Percentiles rank a stretch among this genome's conserved stretches.
phyloP scores from a whole-genome alignment of 805 yeast genomes.

The Lachancea dasiensis region DNA sequence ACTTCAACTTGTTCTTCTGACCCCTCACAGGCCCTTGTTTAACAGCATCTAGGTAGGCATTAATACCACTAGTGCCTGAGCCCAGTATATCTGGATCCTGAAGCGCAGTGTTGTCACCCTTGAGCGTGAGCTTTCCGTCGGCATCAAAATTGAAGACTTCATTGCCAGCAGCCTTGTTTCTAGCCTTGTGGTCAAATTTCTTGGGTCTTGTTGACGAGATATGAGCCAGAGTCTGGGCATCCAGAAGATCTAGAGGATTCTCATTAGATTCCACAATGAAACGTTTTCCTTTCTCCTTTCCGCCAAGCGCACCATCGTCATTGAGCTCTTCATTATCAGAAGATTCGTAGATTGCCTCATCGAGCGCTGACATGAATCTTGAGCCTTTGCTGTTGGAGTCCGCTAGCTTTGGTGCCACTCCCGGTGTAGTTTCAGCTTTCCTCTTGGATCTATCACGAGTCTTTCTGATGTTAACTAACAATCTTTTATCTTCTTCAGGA shows the following conservation, averaged over 20 bases:
- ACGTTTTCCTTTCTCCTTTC: constrained; percentile 38
- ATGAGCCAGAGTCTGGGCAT: constrained; percentile 75
- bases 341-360: constrained; percentile 81
- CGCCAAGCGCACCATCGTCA: constrained; percentile 29
- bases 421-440: constrained; percentile 40
- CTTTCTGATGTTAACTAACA: constrained; percentile 80
- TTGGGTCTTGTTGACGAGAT: constrained; percentile 85
- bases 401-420: constrained; percentile 15
- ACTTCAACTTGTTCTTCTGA: constrained; percentile 85
- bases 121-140: constrained; percentile 34
- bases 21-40: constrained; percentile 92
- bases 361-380: constrained; percentile 79
- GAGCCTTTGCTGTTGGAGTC: constrained; percentile 33
- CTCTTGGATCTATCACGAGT: constrained; percentile 78
- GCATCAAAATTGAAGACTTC: constrained; percentile 31
- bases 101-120: constrained; percentile 25
- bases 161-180: constrained; percentile 24
- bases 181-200: constrained; percentile 40
- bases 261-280: constrained; percentile 68
- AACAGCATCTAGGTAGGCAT: constrained; percentile 92
- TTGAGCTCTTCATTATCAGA: constrained; percentile 54
- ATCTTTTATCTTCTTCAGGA: constrained; percentile 85
- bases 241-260: constrained; percentile 86
- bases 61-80: constrained; percentile 55
- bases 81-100: constrained; percentile 42